Percentiles rank a stretch among this genome's conserved stretches.
Conservation (phyloP, 371 early-diverging fungal species). For the Rhizopus arrhizus region DNA sequence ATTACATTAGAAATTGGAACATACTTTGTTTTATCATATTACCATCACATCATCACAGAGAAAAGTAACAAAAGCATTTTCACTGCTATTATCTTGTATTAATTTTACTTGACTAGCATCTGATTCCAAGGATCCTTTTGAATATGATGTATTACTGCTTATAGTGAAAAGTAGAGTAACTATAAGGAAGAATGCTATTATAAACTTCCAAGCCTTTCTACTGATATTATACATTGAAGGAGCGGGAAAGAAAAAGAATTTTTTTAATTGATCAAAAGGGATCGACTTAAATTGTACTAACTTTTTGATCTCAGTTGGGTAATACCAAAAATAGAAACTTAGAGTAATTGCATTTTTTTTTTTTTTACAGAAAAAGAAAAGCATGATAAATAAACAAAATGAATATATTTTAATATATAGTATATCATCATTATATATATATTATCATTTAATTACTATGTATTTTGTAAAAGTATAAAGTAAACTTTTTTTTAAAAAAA, state of each 20-base stretch:
- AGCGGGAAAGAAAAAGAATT: constrained; percentile 1
- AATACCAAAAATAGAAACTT: too few relatives aligned
- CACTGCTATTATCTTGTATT: not conserved
- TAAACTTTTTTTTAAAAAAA: too few relatives aligned
- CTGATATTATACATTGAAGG: constrained; percentile 20
- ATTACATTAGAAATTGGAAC: not conserved
- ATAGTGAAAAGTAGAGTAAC: not conserved
- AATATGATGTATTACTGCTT: not conserved
- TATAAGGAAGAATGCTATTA: constrained; percentile 1
- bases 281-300: not conserved
- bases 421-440: too few relatives aligned
- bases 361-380: too few relatives aligned
- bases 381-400: too few relatives aligned
- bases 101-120: not conserved
- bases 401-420: too few relatives aligned
- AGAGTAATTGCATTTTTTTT: too few relatives aligned
- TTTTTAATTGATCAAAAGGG: not conserved
- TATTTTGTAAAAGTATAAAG: too few relatives aligned
- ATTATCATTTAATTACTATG: too few relatives aligned
- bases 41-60: constrained; percentile 48
- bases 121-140: not conserved
- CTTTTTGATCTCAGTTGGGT: not conserved
- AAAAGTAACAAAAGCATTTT: constrained; percentile 36
- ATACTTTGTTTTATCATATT: constrained; percentile 3
- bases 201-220: constrained; percentile 8